phyloP scores from a whole-genome alignment of 139 green algal genomes.

The Chlamydomonas schloesseri region DNA sequence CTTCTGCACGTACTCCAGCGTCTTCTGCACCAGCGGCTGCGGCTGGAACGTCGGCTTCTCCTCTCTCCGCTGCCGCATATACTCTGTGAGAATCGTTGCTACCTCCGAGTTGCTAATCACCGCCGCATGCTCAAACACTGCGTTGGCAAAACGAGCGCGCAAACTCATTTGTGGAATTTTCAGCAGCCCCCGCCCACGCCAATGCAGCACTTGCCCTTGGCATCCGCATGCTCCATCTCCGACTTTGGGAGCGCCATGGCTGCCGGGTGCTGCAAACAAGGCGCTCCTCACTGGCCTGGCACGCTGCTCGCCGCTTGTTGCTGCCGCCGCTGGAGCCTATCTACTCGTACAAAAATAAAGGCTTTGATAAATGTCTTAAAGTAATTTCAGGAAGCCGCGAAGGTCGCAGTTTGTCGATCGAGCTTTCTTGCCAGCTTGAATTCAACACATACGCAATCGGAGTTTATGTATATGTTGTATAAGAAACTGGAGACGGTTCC shows the following conservation, averaged over 20 bases:
- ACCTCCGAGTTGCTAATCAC: constrained; percentile 40
- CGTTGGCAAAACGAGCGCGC: not conserved
- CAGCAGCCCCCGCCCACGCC: not conserved
- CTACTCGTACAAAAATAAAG: no score
- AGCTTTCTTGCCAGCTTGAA: no score
- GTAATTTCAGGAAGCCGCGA: no score
- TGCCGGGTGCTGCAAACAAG: not conserved
- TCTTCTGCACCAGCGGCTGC: constrained; percentile 41
- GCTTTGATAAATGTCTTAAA: no score
- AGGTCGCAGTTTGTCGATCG: no score
- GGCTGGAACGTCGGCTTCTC: constrained; percentile 28
- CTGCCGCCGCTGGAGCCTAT: no score
- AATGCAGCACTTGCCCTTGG: not conserved
- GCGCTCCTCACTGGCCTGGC: not conserved
- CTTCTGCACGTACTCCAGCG: constrained; percentile 39
- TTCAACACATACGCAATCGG: no score
- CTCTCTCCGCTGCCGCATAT: constrained; percentile 27
- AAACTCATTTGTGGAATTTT: not conserved
- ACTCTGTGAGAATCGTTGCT: constrained; percentile 4
- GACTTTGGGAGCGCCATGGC: constrained; percentile 29
- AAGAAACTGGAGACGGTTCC: no score
- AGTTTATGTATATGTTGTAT: no score
- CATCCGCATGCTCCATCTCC: constrained; percentile 24
- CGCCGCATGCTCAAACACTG: constrained; percentile 33
- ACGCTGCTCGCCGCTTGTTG: no score